phyloP scores from a whole-genome alignment of 257 asterid genomes.

The Oldenlandia corymbosa region DNA sequence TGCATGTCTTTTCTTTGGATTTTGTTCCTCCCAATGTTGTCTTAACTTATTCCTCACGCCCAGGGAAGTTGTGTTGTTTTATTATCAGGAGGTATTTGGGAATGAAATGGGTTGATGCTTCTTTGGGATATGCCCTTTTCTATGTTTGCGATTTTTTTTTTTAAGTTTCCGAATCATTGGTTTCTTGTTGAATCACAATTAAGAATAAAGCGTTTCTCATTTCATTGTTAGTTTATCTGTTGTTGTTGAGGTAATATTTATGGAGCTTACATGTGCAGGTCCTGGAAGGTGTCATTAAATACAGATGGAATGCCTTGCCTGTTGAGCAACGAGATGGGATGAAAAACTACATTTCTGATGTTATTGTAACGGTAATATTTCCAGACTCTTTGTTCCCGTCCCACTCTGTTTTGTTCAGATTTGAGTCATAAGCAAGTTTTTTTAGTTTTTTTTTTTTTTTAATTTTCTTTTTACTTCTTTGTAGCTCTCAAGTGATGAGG shows the following conservation, averaged over 20 bases:
- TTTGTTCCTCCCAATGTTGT: too few species aligned
- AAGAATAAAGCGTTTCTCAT: too few species aligned
- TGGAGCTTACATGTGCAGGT: constrained; percentile 49
- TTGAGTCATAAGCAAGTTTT: neutral
- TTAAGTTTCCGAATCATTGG: too few species aligned
- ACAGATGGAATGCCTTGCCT: constrained; percentile 97
- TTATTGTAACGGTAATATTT: constrained; percentile 75
- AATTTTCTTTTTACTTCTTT: constrained; percentile 6
- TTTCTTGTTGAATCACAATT: too few species aligned
- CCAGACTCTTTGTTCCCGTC: neutral
- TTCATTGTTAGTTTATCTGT: too few species aligned
- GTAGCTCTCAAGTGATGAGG: constrained; percentile 94
- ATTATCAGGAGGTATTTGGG: too few species aligned
- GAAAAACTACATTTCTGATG: constrained; percentile 98
- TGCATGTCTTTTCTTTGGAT: too few species aligned
- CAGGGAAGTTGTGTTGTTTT: too few species aligned
- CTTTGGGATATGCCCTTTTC: too few species aligned
- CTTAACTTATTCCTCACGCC: too few species aligned
- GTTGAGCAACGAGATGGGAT: constrained; percentile 97
- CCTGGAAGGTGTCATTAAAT: constrained; percentile 95
- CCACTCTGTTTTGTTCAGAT: neutral
- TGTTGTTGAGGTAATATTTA: constrained; percentile 11
- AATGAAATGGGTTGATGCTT: too few species aligned
- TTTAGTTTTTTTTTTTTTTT: neutral
- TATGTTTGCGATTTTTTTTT: too few species aligned